A percentile compares a stretch with the other conserved stretches of the same genome.
Conservation (phyloP, 768 basidiomycete species). For the Tephrocybe sp. region DNA sequence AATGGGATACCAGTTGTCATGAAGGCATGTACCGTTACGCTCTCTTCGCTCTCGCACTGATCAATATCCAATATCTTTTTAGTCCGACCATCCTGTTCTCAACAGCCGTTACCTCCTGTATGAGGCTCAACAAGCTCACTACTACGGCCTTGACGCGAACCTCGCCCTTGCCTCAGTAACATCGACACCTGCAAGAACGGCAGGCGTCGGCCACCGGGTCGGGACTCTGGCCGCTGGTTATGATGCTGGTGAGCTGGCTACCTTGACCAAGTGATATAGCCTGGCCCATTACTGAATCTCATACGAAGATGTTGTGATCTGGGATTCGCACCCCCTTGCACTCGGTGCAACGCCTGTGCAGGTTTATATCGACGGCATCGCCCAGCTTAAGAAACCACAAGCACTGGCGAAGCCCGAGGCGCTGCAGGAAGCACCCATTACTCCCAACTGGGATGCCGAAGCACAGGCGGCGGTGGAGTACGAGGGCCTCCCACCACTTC, state of each 20-base stretch:
- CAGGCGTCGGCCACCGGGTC: conserved; percentile 69
- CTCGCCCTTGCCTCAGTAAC: conserved; percentile 65
- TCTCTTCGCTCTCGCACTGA: neutral
- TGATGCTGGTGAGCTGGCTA: conserved; percentile 15
- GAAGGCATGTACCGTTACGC: conserved; percentile 46
- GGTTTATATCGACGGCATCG: conserved; percentile 83
- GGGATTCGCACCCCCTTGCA: conserved; percentile 77
- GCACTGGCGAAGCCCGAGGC: conserved; percentile 41
- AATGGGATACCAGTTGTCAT: conserved; percentile 67
- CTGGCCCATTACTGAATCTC: no score
- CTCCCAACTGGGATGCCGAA: conserved; percentile 64
- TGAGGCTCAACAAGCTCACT: conserved; percentile 71
- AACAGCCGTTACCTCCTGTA: conserved; percentile 67
- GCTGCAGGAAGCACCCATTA: conserved; percentile 51
- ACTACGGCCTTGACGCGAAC: conserved; percentile 59
- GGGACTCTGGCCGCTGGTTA: conserved; percentile 58
- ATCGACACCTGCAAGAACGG: conserved; percentile 57
- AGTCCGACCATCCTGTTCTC: conserved; percentile 58
- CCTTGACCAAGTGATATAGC: neutral
- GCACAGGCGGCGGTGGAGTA: conserved; percentile 54
- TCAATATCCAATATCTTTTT: conserved; percentile 1
- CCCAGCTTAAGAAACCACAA: conserved; percentile 47
- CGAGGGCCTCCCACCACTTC: conserved; percentile 71
- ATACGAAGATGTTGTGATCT: conserved; percentile 48
- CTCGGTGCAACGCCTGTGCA: conserved; percentile 81